A percentile compares a stretch with the other conserved stretches of the same genome.
These are phyloP conservation scores for Tolypocladium ovalisporum DNA, from an alignment of 2,329 filamentous ascomycete genomes.

Conservation along the genomic window DNA sequence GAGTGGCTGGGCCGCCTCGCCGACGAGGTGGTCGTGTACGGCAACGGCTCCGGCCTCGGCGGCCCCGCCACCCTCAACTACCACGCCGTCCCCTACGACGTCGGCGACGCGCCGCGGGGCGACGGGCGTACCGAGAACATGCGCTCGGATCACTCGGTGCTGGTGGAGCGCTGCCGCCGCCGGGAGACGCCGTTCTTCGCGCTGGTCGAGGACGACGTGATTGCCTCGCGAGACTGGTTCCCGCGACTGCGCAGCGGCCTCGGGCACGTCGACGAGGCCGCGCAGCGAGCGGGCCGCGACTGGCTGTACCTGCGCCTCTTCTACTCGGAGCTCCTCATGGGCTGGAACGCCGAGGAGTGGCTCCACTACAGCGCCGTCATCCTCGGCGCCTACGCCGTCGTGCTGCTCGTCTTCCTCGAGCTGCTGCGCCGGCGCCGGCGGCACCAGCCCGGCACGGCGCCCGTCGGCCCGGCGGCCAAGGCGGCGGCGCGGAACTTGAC, in stretches of 20 bases:
- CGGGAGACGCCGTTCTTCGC: slow-evolving; percentile 21
- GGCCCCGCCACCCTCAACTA: slow-evolving; percentile 2
- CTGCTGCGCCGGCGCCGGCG: slow-evolving; percentile 1
- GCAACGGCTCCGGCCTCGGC: slow-evolving; percentile 1
- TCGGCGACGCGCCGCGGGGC: slow-evolving; percentile 13
- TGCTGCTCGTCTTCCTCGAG: slow-evolving; percentile 10
- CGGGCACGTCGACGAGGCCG: slow-evolving; percentile 13
- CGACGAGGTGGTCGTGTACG: slow-evolving; percentile 23
- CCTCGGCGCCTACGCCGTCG: slow-evolving; percentile 12
- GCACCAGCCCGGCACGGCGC: background rate
- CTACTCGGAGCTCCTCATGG: slow-evolving; percentile 25
- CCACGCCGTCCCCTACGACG: slow-evolving; percentile 11
- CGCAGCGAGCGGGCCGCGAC: slow-evolving; percentile 8
- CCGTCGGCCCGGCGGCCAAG: slow-evolving; percentile 1
- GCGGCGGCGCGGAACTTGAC: slow-evolving; percentile 10
- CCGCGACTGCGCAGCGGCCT: slow-evolving; percentile 16
- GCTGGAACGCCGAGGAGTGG: slow-evolving; percentile 26
- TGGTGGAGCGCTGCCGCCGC: slow-evolving; percentile 19
- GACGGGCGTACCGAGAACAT: slow-evolving; percentile 20
- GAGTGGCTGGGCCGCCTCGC: slow-evolving; percentile 19
- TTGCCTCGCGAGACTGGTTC: slow-evolving; percentile 24
- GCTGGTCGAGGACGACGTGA: slow-evolving; percentile 25
- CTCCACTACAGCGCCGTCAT: slow-evolving; percentile 16
- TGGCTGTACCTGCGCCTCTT: slow-evolving; percentile 27
- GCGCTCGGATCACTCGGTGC: slow-evolving; percentile 20